Evolutionary conservation across 305 asterid genomes (phyloP).

Genomic region (Coffea humblotiana): DNA sequence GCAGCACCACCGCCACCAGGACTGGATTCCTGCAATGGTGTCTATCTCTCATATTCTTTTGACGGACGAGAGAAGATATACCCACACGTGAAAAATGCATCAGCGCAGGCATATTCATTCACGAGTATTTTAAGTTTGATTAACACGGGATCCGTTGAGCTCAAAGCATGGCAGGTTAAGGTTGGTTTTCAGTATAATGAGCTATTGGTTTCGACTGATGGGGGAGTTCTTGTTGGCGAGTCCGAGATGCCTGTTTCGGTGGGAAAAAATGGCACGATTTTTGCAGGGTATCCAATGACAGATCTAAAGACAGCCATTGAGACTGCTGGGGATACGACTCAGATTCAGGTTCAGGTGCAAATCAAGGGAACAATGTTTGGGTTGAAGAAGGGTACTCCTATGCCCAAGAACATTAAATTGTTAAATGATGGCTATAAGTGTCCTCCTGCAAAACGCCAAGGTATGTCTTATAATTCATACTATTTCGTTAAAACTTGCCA

Average conservation of each 20-base stretch:
- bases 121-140: constrained; percentile 40
- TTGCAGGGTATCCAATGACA: constrained; percentile 64
- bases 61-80: constrained; percentile 61
- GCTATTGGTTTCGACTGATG: constrained; percentile 68
- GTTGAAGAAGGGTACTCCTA: constrained; percentile 42
- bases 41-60: constrained; percentile 54
- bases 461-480: constrained; percentile 12
- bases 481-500: neutral
- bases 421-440: constrained; percentile 69
- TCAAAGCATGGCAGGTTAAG: constrained; percentile 61
- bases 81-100: constrained; percentile 62
- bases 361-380: constrained; percentile 79
- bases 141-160: constrained; percentile 57
- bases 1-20: constrained; percentile 47
- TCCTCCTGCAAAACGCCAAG: constrained; percentile 50
- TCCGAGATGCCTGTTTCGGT: constrained; percentile 51
- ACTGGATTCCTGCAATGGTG: constrained; percentile 55
- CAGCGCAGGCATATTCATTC: constrained; percentile 86
- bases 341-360: constrained; percentile 57
- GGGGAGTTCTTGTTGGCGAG: constrained; percentile 58
- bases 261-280: constrained; percentile 62
- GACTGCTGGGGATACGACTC: constrained; percentile 65
- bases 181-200: constrained; percentile 64
- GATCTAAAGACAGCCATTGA: constrained; percentile 88
- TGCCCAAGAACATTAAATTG: constrained; percentile 71